phyloP scores from a whole-genome alignment of 1,139 yeast species.

The Kurtzmaniella quercitrusa region DNA sequence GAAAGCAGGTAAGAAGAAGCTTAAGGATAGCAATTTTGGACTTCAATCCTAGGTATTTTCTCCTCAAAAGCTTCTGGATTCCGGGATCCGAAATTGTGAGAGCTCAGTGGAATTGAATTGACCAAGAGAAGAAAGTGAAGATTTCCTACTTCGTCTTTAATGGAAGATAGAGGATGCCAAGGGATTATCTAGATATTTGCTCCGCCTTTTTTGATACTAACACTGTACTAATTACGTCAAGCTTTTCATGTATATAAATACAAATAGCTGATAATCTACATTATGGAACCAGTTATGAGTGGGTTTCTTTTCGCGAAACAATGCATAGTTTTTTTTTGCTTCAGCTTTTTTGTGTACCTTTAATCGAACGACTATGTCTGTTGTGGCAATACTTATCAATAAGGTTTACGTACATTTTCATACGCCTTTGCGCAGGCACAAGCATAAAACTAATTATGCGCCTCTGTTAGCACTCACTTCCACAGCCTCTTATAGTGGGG shows the following conservation, averaged over 20 bases:
- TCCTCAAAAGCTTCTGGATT: too few relatives aligned
- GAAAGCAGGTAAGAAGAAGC: too few relatives aligned
- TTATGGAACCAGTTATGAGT: background rate
- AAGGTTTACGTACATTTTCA: background rate
- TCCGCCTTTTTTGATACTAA: background rate
- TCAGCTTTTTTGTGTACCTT: background rate
- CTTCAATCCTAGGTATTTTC: too few relatives aligned
- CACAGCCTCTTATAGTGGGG: background rate
- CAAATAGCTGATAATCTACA: background rate
- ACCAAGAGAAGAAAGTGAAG: too few relatives aligned
- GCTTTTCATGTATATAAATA: background rate
- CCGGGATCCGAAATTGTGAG: too few relatives aligned
- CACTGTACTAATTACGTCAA: background rate
- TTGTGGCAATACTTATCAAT: background rate
- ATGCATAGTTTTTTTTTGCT: background rate
- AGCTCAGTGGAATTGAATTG: too few relatives aligned
- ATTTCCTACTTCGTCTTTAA: background rate
- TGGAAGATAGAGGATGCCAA: background rate
- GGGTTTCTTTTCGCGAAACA: background rate
- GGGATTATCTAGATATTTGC: background rate
- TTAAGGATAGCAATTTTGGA: too few relatives aligned
- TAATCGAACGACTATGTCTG: background rate
- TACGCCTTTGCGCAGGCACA: background rate
- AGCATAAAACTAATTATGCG: background rate
- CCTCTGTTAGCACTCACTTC: background rate